Conservation (phyloP, 352 stramenopile species). For the Bremia lactucae region DNA sequence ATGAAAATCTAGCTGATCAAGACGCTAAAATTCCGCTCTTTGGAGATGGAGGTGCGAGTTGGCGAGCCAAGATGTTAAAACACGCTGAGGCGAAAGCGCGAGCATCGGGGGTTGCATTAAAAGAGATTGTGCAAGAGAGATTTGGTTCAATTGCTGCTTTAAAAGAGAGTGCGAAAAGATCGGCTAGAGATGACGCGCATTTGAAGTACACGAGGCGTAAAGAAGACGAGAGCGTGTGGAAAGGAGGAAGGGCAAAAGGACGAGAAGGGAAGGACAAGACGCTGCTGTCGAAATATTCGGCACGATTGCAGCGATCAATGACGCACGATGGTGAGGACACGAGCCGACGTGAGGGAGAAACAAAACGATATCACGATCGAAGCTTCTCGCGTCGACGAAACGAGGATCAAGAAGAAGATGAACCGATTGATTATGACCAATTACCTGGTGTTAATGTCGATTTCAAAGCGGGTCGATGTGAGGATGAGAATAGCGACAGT, state of each 20-base stretch:
- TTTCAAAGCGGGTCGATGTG: conserved; percentile 9
- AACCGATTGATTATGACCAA: conserved; percentile 73
- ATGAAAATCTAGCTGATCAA: conserved; percentile 2
- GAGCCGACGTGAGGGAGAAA: background rate
- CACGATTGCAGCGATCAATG: conserved; percentile 41
- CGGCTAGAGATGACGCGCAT: conserved; percentile 43
- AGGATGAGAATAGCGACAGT: conserved; percentile 4
- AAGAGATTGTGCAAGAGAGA: conserved; percentile 48
- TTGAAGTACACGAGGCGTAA: conserved; percentile 66
- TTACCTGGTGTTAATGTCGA: conserved; percentile 57
- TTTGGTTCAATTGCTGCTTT: conserved; percentile 49
- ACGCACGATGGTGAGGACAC: conserved; percentile 20
- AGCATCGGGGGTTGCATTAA: conserved; percentile 37
- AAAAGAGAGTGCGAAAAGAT: conserved; percentile 37
- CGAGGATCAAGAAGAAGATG: conserved; percentile 35
- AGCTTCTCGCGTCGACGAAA: conserved; percentile 2
- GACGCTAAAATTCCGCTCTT: conserved; percentile 25
- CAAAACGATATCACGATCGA: no score
- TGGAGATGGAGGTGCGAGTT: conserved; percentile 71
- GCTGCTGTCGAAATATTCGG: conserved; percentile 51
- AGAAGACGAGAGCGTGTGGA: no score
- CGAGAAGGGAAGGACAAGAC: conserved; percentile 51
- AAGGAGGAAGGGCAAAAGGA: conserved; percentile 10
- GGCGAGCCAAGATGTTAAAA: conserved; percentile 76
- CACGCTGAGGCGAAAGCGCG: conserved; percentile 50